Base-by-base conservation (phyloP, 129 eudicot genomes). In the Escallonia rubra region DNA sequence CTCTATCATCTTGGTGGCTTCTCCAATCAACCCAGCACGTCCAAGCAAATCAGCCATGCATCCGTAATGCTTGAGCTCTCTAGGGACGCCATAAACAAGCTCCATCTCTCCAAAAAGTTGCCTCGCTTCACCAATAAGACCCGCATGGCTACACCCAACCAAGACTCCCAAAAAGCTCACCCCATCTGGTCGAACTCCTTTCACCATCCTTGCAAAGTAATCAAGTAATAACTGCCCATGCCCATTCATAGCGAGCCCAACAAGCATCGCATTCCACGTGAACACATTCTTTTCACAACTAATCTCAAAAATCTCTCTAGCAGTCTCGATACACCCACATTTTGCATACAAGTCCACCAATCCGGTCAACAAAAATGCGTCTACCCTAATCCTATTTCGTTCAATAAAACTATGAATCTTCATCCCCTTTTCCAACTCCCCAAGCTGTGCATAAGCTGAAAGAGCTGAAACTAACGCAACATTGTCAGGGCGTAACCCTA, bases 11-110 rank as follows among this genome's bases (percentile, higher is more conserved):
- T 82, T 74, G 50, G 59, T 23, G 0, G 91, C 95, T 72, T 90
- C 96, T 68, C 68, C 63, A 6, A 84, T 84, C 78, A 86, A 79
- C 60, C 96, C 95, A 8, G 83, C 88, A 8, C 89, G 88, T n/a
- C 83, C 88, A 11, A 90, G 87, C 56, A 86, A 50, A 71, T 86
- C 96, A 0, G 95, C 95, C 96, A 90, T 90, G 72, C 86, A 90
- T 5, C 96, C 96, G 12, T 86, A 86, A 61, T 86, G 96, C 71
- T 90, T 86, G 7, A 86, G 89, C 80, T 90, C 91, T 64, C 69
- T 68, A 14, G 67, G 67, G 56, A 86, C 86, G 42, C 76, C 72
- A 73, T 81, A 81, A 8, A 74, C 76, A 6, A 43, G 6, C 41
- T 82, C 91, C 95, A 86, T 90, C 14, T 86, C 80, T 7, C 11